phyloP scores from a whole-genome alignment of 345 rosid genomes.

The Lepidium africanum region DNA sequence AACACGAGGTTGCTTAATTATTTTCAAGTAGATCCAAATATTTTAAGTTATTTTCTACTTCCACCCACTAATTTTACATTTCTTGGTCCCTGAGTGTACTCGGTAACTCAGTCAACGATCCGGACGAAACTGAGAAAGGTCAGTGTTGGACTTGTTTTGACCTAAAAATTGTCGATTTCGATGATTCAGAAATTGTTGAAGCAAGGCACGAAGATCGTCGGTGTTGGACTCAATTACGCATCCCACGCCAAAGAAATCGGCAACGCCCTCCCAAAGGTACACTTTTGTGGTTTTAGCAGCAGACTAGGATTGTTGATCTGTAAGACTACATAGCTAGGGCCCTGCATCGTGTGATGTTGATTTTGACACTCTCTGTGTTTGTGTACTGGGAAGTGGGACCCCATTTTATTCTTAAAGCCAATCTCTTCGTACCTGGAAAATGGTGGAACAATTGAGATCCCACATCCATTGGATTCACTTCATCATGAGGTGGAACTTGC shows the following conservation, averaged over 20 bases:
- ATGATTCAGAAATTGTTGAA: conserved; percentile 54
- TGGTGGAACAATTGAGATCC: conserved; percentile 91
- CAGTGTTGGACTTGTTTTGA: not conserved
- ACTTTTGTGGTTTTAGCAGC: not conserved
- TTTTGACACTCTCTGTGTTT: not conserved
- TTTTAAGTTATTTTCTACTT: not conserved
- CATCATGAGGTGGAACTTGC: conserved; percentile 96
- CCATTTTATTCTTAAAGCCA: conserved; percentile 85
- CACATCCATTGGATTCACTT: conserved; percentile 61
- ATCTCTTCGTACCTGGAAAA: conserved; percentile 82
- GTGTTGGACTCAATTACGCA: conserved; percentile 91
- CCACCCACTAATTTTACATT: not conserved
- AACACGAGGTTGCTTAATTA: not conserved
- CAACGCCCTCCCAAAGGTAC: conserved; percentile 82
- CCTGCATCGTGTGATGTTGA: not conserved
- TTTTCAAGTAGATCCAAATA: not conserved
- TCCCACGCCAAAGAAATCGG: conserved; percentile 98
- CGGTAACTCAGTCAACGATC: conserved; percentile 8
- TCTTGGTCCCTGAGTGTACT: conserved; percentile 3
- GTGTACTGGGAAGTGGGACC: conserved; percentile 41
- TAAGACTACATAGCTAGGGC: not conserved
- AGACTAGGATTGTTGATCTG: not conserved
- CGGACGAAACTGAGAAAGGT: not conserved
- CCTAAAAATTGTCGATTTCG: conserved; percentile 27
- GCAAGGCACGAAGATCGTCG: conserved; percentile 78